Percentiles rank a stretch among this genome's conserved stretches.
phyloP scores from a whole-genome alignment of 2,329 filamentous ascomycete species.

The Teratosphaeria destructans region DNA sequence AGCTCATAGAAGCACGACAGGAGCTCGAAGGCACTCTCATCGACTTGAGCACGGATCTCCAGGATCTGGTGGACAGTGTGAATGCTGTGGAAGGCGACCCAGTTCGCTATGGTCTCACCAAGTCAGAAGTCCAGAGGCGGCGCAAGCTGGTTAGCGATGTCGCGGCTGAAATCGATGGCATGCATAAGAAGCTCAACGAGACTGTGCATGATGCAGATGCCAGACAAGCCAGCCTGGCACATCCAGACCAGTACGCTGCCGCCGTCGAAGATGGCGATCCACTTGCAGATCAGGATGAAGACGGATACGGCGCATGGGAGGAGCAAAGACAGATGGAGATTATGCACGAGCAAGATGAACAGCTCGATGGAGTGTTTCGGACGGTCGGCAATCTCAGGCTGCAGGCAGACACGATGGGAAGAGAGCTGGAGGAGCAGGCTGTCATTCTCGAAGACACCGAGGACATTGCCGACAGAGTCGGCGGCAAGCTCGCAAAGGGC shows the following conservation, averaged over 20 bases:
- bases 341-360: slow-evolving; percentile 89
- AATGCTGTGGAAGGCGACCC: slow-evolving; percentile 80
- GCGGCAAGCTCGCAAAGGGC: slow-evolving; percentile 72
- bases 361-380: slow-evolving; percentile 82
- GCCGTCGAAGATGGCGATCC: slow-evolving; percentile 29
- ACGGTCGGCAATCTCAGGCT: slow-evolving; percentile 83
- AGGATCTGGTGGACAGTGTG: slow-evolving; percentile 80
- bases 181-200: slow-evolving; percentile 70
- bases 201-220: slow-evolving; percentile 36
- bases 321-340: slow-evolving; percentile 83
- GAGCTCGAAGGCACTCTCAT: slow-evolving; percentile 73
- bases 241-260: slow-evolving; percentile 43
- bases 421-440: slow-evolving; percentile 88
- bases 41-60: slow-evolving; percentile 69
- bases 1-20: slow-evolving; percentile 51
- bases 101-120: slow-evolving; percentile 73
- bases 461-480: slow-evolving; percentile 73
- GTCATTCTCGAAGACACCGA: slow-evolving; percentile 84
- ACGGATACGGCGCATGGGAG: slow-evolving; percentile 61
- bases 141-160: slow-evolving; percentile 78
- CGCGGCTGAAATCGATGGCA: slow-evolving; percentile 77
- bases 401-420: slow-evolving; percentile 91
- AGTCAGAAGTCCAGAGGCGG: slow-evolving; percentile 70
- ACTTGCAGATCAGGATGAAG: slow-evolving; percentile 28
- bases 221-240: slow-evolving; percentile 46